Percentiles rank a stretch among this genome's conserved stretches.
Conservation (phyloP, 805 yeast species). For the Pichia ethanolica region DNA sequence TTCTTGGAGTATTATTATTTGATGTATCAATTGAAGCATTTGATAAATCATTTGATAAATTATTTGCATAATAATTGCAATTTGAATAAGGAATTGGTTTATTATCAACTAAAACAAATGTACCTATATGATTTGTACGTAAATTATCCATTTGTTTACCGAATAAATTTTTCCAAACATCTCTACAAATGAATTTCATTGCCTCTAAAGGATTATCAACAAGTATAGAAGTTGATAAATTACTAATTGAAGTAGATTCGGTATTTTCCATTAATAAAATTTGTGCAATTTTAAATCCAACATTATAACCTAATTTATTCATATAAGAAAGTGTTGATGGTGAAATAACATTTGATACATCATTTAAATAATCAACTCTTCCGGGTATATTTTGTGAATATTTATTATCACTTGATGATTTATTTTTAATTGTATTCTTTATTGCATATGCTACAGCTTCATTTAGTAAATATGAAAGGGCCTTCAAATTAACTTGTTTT, state of each 20-base stretch:
- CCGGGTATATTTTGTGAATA: not conserved
- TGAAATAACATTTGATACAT: not conserved
- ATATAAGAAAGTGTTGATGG: conserved; percentile 1
- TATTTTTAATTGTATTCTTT: not conserved
- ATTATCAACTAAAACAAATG: conserved; percentile 71
- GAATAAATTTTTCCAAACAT: conserved; percentile 76
- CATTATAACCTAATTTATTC: conserved; percentile 12
- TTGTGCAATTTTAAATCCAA: conserved; percentile 14
- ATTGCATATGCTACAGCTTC: conserved; percentile 5
- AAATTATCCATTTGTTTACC: conserved; percentile 87
- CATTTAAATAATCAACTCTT: not conserved
- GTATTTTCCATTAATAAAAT: conserved; percentile 37
- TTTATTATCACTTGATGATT: not conserved
- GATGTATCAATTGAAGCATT: no score
- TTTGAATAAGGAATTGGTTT: conserved; percentile 9
- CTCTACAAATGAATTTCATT: conserved; percentile 89
- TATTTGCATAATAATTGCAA: not conserved
- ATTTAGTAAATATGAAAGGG: conserved; percentile 4
- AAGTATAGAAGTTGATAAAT: conserved; percentile 1
- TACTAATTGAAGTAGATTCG: not conserved
- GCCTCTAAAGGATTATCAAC: conserved; percentile 47
- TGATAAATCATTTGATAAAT: no score
- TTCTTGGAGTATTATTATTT: no score
- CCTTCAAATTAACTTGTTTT: not conserved
- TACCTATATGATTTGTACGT: conserved; percentile 85